phyloP scores from a whole-genome alignment of 257 asterid species.

The Scutellaria minor region DNA sequence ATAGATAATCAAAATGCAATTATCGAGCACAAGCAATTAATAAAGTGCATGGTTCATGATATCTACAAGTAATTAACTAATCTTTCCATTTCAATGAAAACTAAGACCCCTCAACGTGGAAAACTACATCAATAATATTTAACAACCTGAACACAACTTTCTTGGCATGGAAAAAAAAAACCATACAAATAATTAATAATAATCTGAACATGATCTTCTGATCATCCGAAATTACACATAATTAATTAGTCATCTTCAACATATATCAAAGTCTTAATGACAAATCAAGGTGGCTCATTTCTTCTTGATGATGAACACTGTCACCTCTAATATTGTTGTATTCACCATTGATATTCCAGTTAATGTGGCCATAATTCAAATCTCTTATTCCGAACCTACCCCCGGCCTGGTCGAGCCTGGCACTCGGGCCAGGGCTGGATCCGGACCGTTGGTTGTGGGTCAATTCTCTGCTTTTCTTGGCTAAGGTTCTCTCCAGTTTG shows the following conservation, averaged over 20 bases:
- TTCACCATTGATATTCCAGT: slow-evolving; percentile 23
- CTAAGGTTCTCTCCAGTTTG: slow-evolving; percentile 80
- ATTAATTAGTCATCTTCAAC: background rate
- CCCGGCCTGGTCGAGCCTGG: slow-evolving; percentile 26
- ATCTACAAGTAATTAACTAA: background rate
- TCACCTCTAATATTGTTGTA: slow-evolving; percentile 37
- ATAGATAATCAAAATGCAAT: background rate
- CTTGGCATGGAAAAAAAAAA: slow-evolving; percentile 18
- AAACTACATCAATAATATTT: slow-evolving; percentile 12
- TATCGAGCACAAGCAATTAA: background rate
- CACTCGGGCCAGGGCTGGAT: slow-evolving; percentile 29
- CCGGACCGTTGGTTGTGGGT: slow-evolving; percentile 41
- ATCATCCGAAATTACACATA: background rate
- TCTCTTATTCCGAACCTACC: slow-evolving; percentile 44
- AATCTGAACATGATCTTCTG: slow-evolving; percentile 5
- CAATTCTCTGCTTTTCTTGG: slow-evolving; percentile 74
- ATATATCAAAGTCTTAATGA: slow-evolving; percentile 63
- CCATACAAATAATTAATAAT: slow-evolving; percentile 14
- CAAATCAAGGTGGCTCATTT: slow-evolving; percentile 63
- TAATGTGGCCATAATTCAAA: slow-evolving; percentile 35
- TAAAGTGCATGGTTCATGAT: slow-evolving; percentile 10
- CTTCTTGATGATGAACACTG: slow-evolving; percentile 49
- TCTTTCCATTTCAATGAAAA: slow-evolving; percentile 6
- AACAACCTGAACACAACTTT: background rate
- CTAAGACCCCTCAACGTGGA: background rate